These are phyloP conservation scores for Dendrobium huoshanense DNA, from an alignment of 106 monocot species.

Conservation along the genomic window DNA sequence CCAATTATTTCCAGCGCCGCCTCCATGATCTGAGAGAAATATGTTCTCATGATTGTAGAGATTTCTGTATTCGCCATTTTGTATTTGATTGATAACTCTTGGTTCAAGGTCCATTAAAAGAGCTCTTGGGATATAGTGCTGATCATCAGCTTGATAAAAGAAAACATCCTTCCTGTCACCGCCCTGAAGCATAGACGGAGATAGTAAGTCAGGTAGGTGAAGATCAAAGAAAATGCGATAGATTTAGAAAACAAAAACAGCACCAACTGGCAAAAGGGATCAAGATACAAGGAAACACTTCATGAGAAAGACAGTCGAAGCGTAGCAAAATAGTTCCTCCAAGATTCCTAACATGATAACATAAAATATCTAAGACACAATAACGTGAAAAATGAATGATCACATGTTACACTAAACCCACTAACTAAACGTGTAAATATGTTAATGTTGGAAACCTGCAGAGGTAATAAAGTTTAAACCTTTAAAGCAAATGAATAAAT, in stretches of 20 bases:
- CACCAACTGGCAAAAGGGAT: neutral
- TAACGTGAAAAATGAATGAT: neutral
- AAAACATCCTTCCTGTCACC: constrained; percentile 99
- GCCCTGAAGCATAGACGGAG: constrained; percentile 39
- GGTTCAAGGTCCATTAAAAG: constrained; percentile 96
- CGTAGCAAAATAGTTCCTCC: neutral
- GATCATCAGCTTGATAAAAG: constrained; percentile 99
- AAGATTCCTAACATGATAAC: neutral
- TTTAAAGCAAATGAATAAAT: neutral
- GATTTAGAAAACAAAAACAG: neutral
- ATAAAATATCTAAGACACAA: neutral
- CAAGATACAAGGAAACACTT: neutral
- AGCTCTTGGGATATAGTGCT: constrained; percentile 96
- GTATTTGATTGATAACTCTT: constrained; percentile 95
- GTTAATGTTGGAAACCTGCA: neutral
- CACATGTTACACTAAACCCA: neutral
- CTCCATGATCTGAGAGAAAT: constrained; percentile 86
- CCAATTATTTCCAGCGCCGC: constrained; percentile 99
- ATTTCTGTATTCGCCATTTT: constrained; percentile 92
- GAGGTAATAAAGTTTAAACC: neutral
- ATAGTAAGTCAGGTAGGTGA: neutral
- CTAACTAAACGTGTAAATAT: constrained; percentile 4
- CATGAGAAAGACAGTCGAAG: neutral
- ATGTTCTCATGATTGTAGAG: constrained; percentile 99
- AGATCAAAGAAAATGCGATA: neutral